Evolutionary conservation across 1,284 basidiomycete genomes (phyloP).

Genomic region (Boletus smithii): DNA sequence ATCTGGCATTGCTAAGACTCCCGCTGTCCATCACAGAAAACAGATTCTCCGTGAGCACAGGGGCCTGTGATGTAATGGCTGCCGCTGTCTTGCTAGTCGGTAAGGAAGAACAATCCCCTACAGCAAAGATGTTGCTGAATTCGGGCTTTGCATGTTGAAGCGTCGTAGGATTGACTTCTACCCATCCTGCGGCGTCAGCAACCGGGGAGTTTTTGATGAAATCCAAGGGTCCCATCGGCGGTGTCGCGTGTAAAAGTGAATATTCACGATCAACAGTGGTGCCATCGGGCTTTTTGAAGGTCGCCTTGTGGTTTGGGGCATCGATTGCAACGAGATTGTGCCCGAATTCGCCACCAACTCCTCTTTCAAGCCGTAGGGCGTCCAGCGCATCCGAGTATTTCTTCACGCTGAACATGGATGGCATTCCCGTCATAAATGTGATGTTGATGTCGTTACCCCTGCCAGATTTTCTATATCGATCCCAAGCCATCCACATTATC

Average conservation of each 20-base stretch:
- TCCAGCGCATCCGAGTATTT: conserved; percentile 91
- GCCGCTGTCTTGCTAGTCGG: conserved; percentile 97
- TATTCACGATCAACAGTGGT: conserved; percentile 72
- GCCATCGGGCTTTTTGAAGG: conserved; percentile 79
- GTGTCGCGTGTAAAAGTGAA: conserved; percentile 84
- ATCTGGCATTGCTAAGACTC: conserved; percentile 60
- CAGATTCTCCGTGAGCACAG: conserved; percentile 91
- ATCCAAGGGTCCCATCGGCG: conserved; percentile 87
- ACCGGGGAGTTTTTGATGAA: conserved; percentile 79
- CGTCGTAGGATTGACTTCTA: conserved; percentile 78
- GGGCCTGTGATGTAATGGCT: conserved; percentile 88
- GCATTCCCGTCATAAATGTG: conserved; percentile 91
- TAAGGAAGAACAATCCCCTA: conserved; percentile 88
- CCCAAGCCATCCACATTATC: conserved; percentile 95
- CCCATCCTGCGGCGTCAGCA: conserved; percentile 83
- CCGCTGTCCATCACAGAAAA: conserved; percentile 73
- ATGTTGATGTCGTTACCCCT: conserved; percentile 62
- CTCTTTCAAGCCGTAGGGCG: conserved; percentile 73
- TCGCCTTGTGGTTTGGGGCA: conserved; percentile 70
- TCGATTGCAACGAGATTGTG: conserved; percentile 84
- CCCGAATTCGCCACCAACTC: conserved; percentile 78
- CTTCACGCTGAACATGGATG: conserved; percentile 90
- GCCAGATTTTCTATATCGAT: conserved; percentile 59
- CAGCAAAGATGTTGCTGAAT: conserved; percentile 80
- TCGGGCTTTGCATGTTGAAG: conserved; percentile 81